Percentiles rank a stretch among this genome's conserved stretches.
These are phyloP conservation scores for Ambrosia artemisiifolia DNA, from an alignment of 129 eudicot genomes.

Conservation along the genomic window DNA sequence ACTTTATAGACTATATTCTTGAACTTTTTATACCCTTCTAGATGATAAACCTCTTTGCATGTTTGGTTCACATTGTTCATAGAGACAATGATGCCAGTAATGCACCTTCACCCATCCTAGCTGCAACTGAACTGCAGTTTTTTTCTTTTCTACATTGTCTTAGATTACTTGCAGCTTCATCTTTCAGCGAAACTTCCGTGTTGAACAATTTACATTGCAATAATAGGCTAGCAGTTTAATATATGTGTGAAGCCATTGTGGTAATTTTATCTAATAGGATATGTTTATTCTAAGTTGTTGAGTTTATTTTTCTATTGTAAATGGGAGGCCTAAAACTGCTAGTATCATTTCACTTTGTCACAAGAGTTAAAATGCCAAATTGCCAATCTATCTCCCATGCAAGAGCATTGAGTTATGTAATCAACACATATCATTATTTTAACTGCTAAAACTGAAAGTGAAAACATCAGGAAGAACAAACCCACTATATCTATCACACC, in stretches of 20 bases:
- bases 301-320: neutral
- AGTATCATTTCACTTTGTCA: neutral
- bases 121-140: neutral
- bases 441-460: neutral
- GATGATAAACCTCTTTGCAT: too few relatives aligned
- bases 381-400: neutral
- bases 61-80: too few relatives aligned
- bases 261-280: neutral
- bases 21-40: too few relatives aligned
- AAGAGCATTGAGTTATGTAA: constrained; percentile 10
- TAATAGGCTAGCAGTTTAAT: neutral
- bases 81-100: constrained; percentile 3
- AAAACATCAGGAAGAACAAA: neutral
- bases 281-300: neutral
- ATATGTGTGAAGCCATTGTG: neutral
- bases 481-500: neutral
- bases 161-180: neutral
- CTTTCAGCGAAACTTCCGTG: neutral
- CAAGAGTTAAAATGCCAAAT: neutral
- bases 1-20: neutral
- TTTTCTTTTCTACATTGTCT: neutral
- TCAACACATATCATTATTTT: neutral
- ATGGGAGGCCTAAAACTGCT: neutral
- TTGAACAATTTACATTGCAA: neutral
- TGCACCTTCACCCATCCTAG: neutral